phyloP scores from a whole-genome alignment of 108 stramenopile genomes.

The Nannochloropsis oceanica region DNA sequence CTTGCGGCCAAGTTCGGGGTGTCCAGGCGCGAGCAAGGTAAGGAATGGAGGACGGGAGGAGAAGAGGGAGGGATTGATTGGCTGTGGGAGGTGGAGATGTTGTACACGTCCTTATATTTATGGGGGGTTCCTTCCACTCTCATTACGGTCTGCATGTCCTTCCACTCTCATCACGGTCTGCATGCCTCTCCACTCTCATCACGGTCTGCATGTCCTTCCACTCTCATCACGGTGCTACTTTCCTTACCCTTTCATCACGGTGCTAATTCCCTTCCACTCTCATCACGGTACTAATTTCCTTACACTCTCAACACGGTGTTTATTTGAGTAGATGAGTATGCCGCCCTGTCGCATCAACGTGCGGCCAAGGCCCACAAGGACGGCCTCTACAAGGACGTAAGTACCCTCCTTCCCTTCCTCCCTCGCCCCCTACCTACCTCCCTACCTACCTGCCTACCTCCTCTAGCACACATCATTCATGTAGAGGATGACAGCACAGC shows the following conservation, averaged over 20 bases:
- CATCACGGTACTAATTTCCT: too few relatives aligned
- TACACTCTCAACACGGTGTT: too few relatives aligned
- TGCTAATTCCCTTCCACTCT: too few relatives aligned
- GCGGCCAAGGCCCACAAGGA: constrained; percentile 80
- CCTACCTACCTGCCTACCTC: neutral
- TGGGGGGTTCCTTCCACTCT: too few relatives aligned
- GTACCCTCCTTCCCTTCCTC: constrained; percentile 49
- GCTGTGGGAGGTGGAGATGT: neutral
- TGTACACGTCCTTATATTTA: neutral
- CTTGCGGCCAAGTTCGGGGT: constrained; percentile 77
- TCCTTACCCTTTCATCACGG: too few relatives aligned
- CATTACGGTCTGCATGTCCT: too few relatives aligned
- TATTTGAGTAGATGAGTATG: constrained; percentile 72
- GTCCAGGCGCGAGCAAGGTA: neutral
- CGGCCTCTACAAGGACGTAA: constrained; percentile 80
- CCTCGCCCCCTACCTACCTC: neutral
- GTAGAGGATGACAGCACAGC: too few relatives aligned
- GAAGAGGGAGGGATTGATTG: neutral
- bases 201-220: too few relatives aligned
- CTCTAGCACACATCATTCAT: too few relatives aligned
- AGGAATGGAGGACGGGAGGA: neutral
- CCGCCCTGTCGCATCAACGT: constrained; percentile 64
- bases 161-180: too few relatives aligned
- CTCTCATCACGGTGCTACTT: too few relatives aligned
- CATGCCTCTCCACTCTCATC: too few relatives aligned